phyloP scores from a whole-genome alignment of 208 protist species.

The Herpetomonas tarakana region DNA sequence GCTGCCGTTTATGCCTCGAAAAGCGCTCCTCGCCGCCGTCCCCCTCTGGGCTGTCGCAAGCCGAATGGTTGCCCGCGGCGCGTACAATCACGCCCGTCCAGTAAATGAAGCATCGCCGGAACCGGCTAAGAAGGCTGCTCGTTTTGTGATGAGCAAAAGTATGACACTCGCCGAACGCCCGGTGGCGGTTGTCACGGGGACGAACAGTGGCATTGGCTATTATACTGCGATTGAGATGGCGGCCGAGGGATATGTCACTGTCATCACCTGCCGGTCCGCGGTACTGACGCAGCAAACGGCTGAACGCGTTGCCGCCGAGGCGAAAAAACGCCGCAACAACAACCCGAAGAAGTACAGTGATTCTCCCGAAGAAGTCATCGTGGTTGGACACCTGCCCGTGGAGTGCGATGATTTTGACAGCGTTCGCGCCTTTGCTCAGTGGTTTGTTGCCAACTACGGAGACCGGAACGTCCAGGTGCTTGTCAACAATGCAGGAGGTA shows the following conservation, averaged over 20 bases:
- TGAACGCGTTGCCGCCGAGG: conserved; percentile 33
- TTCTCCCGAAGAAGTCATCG: conserved; percentile 36
- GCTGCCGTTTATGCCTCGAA: conserved; percentile 20
- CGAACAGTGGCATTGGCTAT: conserved; percentile 88
- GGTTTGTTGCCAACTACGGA: conserved; percentile 44
- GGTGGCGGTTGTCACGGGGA: conserved; percentile 89
- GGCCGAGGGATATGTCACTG: conserved; percentile 67
- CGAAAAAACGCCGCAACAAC: conserved; percentile 21
- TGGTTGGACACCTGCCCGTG: conserved; percentile 51
- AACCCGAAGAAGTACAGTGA: conserved; percentile 34
- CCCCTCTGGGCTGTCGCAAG: conserved; percentile 39
- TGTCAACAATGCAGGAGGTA: conserved; percentile 88
- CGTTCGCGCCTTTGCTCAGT: conserved; percentile 51
- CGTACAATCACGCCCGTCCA: conserved; percentile 39
- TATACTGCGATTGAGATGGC: conserved; percentile 79
- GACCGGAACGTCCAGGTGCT: conserved; percentile 69
- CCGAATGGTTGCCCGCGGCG: conserved; percentile 48
- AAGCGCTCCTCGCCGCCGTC: conserved; percentile 16
- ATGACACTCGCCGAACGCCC: conserved; percentile 54
- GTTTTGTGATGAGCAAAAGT: conserved; percentile 41
- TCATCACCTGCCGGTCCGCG: conserved; percentile 72
- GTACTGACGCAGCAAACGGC: conserved; percentile 53
- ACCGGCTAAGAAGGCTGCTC: conserved; percentile 8
- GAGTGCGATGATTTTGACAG: conserved; percentile 80
- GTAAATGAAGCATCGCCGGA: conserved; percentile 18